Evolutionary conservation across 1,284 basidiomycete species (phyloP), one percentile per base, ranked within the genome.

Genomic region (Puccinia triticina): DNA sequence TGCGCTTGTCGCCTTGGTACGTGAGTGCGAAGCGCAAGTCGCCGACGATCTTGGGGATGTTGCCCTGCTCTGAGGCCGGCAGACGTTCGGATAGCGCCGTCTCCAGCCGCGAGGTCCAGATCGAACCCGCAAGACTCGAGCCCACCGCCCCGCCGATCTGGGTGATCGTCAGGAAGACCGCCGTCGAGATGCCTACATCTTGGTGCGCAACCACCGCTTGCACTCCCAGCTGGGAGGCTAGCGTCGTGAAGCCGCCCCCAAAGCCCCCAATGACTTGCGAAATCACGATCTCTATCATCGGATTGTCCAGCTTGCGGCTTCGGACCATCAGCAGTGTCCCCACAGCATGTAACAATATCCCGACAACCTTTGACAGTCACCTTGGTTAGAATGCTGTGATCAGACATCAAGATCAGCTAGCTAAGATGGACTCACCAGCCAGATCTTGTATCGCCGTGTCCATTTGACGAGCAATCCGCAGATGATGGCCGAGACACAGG

Each of bases 61-160:
- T 83, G 10, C 80, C 32, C 14, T 84, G 64, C 11, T 82, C 64
- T 18, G 66, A 72, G 1, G 67, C 29, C 4, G 84, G 83, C 37
- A 86, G 83, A 75, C 85, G 79, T 3, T 29, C 10, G 16, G 34
- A 29, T 1, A 86, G 84, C n/a, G 83, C 84, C 2, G n/a, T 1
- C n/a, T 85, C 84, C 18, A 85, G 81, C 23, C 82, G 71, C 0
- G 86, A 85, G 29, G 84, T 85, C 86, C 86, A 86, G 14, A 86
- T 79, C n/a, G 84, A 84, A 3, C 86, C 86, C 8, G 86, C 84
- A 26, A 84, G 77, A 16, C 85, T 85, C 1, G 85, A 85, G n/a
- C 86, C 86, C 29, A 86, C 85, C 8, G 86, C 86, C 11, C 85
- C 86, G 53, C 85, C 86, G 50, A 86, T 84, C 34, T 86, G 85